Percentiles rank a stretch among this genome's conserved stretches.
These are phyloP conservation scores for Diutina pseudorugosa DNA, from an alignment of 1,139 yeast species.

Conservation along the genomic window DNA sequence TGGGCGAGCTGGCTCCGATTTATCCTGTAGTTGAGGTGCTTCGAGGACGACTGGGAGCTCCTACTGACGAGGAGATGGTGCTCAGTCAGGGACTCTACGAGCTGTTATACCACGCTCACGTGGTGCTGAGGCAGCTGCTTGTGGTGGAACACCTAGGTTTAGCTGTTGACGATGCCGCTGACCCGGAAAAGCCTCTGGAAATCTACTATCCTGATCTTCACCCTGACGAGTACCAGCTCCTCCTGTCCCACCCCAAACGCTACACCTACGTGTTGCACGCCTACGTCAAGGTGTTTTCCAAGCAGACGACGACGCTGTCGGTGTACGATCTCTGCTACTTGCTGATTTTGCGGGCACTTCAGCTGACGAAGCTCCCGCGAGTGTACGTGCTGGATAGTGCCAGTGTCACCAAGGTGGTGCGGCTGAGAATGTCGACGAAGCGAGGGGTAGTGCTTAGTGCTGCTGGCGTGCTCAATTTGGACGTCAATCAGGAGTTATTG, in stretches of 20 bases:
- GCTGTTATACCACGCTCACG: slow-evolving; percentile 39
- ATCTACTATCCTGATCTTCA: slow-evolving; percentile 24
- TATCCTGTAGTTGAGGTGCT: slow-evolving; percentile 76
- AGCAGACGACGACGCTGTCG: slow-evolving; percentile 51
- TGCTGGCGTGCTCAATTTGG: slow-evolving; percentile 20
- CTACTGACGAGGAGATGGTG: slow-evolving; percentile 84
- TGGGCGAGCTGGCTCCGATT: slow-evolving; percentile 23
- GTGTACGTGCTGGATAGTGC: slow-evolving; percentile 47
- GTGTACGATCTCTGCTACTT: slow-evolving; percentile 69
- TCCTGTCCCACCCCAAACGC: slow-evolving; percentile 12
- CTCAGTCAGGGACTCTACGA: slow-evolving; percentile 61
- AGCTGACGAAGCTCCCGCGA: slow-evolving; percentile 49
- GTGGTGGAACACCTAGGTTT: slow-evolving; percentile 34
- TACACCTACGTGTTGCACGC: slow-evolving; percentile 62
- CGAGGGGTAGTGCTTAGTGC: slow-evolving; percentile 31
- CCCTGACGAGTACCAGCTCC: slow-evolving; percentile 12
- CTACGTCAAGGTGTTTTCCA: slow-evolving; percentile 61
- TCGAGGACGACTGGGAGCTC: slow-evolving; percentile 69
- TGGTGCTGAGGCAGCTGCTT: slow-evolving; percentile 35
- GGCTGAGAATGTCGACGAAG: slow-evolving; percentile 40
- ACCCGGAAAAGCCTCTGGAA: slow-evolving; percentile 12
- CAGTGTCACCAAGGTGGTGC: slow-evolving; percentile 33
- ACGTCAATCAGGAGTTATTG: slow-evolving; percentile 14
- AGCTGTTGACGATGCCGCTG: slow-evolving; percentile 29
- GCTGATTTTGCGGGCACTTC: slow-evolving; percentile 53